These are phyloP conservation scores for Metschnikowia lachancei DNA, from an alignment of 805 yeast genomes.

Conservation along the genomic window DNA sequence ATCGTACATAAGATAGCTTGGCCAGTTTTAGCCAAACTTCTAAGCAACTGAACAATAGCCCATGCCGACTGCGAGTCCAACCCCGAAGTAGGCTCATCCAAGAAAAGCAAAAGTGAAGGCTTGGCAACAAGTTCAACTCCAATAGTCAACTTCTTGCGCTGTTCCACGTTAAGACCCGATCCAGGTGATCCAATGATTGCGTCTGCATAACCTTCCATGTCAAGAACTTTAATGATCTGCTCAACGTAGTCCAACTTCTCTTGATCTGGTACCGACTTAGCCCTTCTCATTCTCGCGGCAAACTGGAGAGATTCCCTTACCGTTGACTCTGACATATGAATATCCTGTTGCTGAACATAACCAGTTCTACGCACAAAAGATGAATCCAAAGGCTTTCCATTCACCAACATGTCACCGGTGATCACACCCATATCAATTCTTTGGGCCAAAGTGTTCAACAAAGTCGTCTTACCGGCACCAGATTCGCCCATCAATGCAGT, in stretches of 20 bases:
- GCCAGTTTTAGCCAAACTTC: conserved; percentile 49
- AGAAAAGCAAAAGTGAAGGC: conserved; percentile 50
- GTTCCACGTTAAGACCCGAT: conserved; percentile 53
- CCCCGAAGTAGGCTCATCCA: conserved; percentile 47
- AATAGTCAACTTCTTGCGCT: conserved; percentile 51
- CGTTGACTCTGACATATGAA: conserved; percentile 49
- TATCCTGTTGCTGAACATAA: conserved; percentile 60
- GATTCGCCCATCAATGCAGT: conserved; percentile 64
- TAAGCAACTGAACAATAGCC: conserved; percentile 53
- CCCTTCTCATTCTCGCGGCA: conserved; percentile 50
- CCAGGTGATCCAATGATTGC: conserved; percentile 50
- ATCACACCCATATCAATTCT: conserved; percentile 55
- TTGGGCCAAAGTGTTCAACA: conserved; percentile 52
- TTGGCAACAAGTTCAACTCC: conserved; percentile 57
- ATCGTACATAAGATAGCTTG: conserved; percentile 60
- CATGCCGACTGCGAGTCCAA: conserved; percentile 46
- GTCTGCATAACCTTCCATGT: conserved; percentile 52
- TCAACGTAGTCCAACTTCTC: conserved; percentile 54
- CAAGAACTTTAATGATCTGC: conserved; percentile 47
- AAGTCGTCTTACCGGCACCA: conserved; percentile 63
- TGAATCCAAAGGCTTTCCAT: conserved; percentile 47
- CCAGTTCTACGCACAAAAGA: conserved; percentile 56
- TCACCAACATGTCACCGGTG: conserved; percentile 57
- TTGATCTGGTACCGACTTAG: conserved; percentile 35
- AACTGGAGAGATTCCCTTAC: conserved; percentile 54